Evolutionary conservation across 2,329 filamentous ascomycete species (phyloP).

Genomic region (Chrysosporium keratinophilum): DNA sequence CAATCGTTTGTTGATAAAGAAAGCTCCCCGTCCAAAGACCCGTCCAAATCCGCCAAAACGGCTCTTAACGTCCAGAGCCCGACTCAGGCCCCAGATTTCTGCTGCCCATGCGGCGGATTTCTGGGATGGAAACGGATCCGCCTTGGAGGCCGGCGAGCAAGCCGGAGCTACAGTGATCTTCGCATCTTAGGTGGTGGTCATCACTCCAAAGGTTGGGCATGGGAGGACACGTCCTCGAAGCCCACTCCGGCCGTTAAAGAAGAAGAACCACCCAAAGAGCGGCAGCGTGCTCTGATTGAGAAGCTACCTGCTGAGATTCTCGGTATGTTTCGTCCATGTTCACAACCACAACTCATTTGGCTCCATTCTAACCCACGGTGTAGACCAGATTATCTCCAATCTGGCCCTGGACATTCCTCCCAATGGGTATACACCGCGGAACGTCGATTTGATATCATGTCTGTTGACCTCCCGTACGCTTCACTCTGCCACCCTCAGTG

Average conservation of each 20-base stretch:
- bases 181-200: constrained; percentile 26
- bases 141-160: constrained; percentile 34
- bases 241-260: constrained; percentile 18
- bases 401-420: constrained; percentile 62
- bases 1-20: constrained; percentile 36
- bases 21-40: constrained; percentile 23
- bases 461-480: constrained; percentile 65
- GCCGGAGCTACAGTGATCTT: constrained; percentile 37
- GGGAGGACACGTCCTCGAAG: constrained; percentile 25
- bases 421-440: constrained; percentile 66
- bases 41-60: constrained; percentile 18
- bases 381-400: constrained; percentile 63
- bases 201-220: constrained; percentile 35
- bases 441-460: constrained; percentile 66
- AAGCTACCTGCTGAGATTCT: constrained; percentile 59
- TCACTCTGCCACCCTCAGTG: constrained; percentile 61
- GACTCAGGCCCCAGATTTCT: constrained; percentile 31
- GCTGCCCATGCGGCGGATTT: constrained; percentile 38
- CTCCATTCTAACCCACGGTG: constrained; percentile 11
- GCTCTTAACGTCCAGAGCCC: constrained; percentile 25
- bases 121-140: constrained; percentile 39
- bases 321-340: constrained; percentile 43
- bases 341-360: neutral
- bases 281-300: constrained; percentile 48
- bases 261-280: constrained; percentile 20